Conservation (phyloP, 345 rosid species). For the Citrus reticulata region DNA sequence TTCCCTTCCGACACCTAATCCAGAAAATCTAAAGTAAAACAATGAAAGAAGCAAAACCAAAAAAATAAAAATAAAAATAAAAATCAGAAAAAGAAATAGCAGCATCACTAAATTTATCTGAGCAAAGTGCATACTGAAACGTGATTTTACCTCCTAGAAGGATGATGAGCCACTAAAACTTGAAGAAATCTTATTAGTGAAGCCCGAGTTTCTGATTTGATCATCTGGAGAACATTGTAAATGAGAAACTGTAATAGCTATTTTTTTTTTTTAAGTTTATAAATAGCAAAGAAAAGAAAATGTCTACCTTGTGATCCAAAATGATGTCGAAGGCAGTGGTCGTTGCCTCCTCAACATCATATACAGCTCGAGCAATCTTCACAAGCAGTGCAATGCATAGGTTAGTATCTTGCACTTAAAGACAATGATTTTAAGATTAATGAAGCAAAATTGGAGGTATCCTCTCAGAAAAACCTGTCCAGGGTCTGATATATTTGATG, state of each 20-base stretch:
- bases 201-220: conserved; percentile 68
- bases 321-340: conserved; percentile 75
- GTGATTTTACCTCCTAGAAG: conserved; percentile 66
- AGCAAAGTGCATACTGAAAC: conserved; percentile 5
- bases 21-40: conserved; percentile 27
- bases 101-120: conserved; percentile 8
- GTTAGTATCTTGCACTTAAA: conserved; percentile 13
- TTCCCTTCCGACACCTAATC: conserved; percentile 92
- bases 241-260: conserved; percentile 8
- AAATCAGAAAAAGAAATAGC: background rate
- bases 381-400: conserved; percentile 18
- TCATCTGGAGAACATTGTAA: conserved; percentile 49
- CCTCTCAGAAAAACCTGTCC: conserved; percentile 55
- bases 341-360: conserved; percentile 95
- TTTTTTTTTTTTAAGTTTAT: no score
- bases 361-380: conserved; percentile 79
- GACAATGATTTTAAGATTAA: background rate
- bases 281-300: background rate
- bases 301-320: conserved; percentile 59
- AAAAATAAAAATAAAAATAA: background rate
- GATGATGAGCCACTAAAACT: conserved; percentile 91
- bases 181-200: conserved; percentile 80
- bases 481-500: conserved; percentile 67
- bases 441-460: conserved; percentile 16
- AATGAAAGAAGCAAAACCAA: conserved; percentile 20